phyloP scores from a whole-genome alignment of 495 filamentous ascomycete species.

The Aspergillus taichungensis region DNA sequence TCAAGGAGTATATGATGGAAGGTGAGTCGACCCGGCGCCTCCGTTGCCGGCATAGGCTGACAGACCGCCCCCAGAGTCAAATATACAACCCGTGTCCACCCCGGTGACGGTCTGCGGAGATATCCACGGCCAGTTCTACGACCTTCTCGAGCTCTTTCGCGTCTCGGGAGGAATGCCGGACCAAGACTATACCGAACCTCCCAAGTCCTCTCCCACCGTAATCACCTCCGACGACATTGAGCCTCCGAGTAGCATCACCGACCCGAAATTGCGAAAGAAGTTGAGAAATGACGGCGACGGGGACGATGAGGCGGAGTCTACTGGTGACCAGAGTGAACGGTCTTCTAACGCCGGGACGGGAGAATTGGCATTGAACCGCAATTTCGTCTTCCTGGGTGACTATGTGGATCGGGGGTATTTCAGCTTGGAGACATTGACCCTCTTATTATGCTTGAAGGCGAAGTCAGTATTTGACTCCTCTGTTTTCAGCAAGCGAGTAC shows the following conservation, averaged over 20 bases:
- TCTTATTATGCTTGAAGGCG: conserved; percentile 92
- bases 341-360: conserved; percentile 34
- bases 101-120: conserved; percentile 98
- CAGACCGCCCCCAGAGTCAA: conserved; percentile 59
- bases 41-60: not conserved
- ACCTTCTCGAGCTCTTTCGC: conserved; percentile 91
- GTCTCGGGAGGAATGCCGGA: conserved; percentile 94
- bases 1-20: conserved; percentile 98
- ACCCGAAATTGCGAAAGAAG: conserved; percentile 74
- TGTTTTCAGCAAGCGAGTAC: not conserved
- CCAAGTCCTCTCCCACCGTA: conserved; percentile 52
- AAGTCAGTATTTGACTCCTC: conserved; percentile 50
- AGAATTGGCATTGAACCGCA: conserved; percentile 49
- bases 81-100: conserved; percentile 91
- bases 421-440: conserved; percentile 90
- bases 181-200: conserved; percentile 55
- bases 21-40: conserved; percentile 39
- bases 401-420: conserved; percentile 98
- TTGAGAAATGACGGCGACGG: conserved; percentile 39
- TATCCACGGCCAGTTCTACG: conserved; percentile 98
- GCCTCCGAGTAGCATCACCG: conserved; percentile 74
- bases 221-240: conserved; percentile 84
- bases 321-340: conserved; percentile 16
- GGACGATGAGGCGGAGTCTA: conserved; percentile 26
- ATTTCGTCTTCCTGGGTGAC: conserved; percentile 94